Conservation (phyloP, 2,329 filamentous ascomycete species). For the Colletotrichum sublineola region DNA sequence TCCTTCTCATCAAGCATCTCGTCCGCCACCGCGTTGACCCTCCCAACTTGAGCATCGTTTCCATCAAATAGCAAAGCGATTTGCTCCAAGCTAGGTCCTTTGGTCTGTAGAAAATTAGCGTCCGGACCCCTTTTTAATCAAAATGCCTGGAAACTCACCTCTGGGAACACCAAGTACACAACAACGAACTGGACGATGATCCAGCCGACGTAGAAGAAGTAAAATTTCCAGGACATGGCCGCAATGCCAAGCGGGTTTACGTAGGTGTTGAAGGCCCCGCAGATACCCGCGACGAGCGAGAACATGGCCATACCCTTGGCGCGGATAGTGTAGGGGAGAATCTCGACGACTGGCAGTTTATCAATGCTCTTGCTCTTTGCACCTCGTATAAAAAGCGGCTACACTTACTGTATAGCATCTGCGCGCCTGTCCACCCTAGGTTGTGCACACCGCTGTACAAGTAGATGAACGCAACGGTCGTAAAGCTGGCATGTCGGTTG, state of each 20-base stretch:
- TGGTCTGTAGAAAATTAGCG: constrained; percentile 37
- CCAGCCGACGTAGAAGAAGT: constrained; percentile 65
- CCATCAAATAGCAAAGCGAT: constrained; percentile 43
- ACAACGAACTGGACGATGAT: constrained; percentile 54
- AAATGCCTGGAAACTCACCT: constrained; percentile 21
- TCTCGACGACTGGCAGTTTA: constrained; percentile 52
- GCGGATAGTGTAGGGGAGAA: constrained; percentile 66
- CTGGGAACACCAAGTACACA: constrained; percentile 49
- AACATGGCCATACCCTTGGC: constrained; percentile 61
- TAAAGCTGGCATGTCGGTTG: constrained; percentile 30
- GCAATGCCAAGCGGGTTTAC: constrained; percentile 67
- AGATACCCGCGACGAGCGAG: constrained; percentile 35
- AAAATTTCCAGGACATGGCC: constrained; percentile 66
- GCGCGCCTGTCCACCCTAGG: constrained; percentile 39
- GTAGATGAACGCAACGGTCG: constrained; percentile 37
- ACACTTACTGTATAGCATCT: constrained; percentile 37
- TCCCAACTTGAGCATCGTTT: constrained; percentile 25
- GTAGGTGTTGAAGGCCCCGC: constrained; percentile 48
- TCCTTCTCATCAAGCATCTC: constrained; percentile 37
- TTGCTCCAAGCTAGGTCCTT: constrained; percentile 43
- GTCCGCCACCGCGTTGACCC: constrained; percentile 28
- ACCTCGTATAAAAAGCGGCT: too few species aligned
- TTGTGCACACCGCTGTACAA: constrained; percentile 40
- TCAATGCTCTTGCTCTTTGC: not conserved
- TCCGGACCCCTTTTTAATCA: too few species aligned